Evolutionary conservation across 1,139 yeast genomes (phyloP).

Genomic region (Lodderomyces orthopsilosis): DNA sequence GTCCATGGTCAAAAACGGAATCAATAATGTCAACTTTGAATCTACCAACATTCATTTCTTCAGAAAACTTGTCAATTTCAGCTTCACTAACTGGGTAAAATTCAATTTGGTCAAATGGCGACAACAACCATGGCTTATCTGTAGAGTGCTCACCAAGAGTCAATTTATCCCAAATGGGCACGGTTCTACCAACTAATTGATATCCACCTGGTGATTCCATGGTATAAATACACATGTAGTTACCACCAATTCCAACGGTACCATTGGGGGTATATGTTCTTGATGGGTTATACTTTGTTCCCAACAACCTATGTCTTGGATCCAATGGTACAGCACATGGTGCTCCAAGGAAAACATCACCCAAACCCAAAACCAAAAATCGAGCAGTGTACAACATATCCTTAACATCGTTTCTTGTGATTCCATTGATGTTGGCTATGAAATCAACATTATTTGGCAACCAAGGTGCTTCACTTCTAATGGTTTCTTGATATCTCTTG

Average conservation of each 20-base stretch:
- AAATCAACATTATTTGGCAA: constrained; percentile 96
- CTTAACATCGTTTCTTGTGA: constrained; percentile 70
- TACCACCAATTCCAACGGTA: constrained; percentile 96
- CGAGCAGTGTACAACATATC: constrained; percentile 86
- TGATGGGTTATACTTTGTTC: constrained; percentile 94
- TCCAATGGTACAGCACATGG: constrained; percentile 98
- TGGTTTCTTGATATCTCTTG: constrained; percentile 86
- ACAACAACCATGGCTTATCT: constrained; percentile 79
- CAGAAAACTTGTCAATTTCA: constrained; percentile 69
- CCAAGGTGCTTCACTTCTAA: constrained; percentile 94
- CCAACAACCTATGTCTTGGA: constrained; percentile 89
- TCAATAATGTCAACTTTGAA: constrained; percentile 74
- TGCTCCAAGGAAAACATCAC: constrained; percentile 96
- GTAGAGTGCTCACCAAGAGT: constrained; percentile 65
- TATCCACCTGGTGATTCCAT: constrained; percentile 99
- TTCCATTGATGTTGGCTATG: constrained; percentile 81
- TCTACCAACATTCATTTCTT: constrained; percentile 76
- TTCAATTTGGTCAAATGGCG: constrained; percentile 92
- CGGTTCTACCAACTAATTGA: constrained; percentile 92
- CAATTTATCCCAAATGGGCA: constrained; percentile 96
- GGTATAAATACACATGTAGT: constrained; percentile 97
- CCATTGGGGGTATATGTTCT: constrained; percentile 96
- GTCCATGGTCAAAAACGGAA: constrained; percentile 75
- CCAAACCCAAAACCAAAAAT: constrained; percentile 89
- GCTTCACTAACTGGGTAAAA: constrained; percentile 88